Evolutionary conservation across 225 moss, liverwort and hornwort species (phyloP).

Genomic region (Polytrichum formosum): DNA sequence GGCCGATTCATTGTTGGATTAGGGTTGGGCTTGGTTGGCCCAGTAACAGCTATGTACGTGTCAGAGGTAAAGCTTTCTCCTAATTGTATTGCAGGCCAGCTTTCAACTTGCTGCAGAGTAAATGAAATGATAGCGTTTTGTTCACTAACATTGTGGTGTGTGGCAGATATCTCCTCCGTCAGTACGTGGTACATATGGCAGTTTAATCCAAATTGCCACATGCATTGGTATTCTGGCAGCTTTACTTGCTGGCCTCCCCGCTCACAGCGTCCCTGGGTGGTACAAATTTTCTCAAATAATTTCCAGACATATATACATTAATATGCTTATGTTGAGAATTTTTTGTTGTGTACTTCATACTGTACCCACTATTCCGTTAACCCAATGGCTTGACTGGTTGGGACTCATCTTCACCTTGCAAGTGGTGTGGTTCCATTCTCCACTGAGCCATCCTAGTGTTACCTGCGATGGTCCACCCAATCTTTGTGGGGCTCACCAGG

Average conservation of each 20-base stretch:
- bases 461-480: too few relatives aligned
- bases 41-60: constrained; percentile 84
- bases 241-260: constrained; percentile 70
- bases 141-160: background rate
- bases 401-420: too few relatives aligned
- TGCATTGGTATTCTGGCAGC: constrained; percentile 78
- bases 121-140: too few relatives aligned
- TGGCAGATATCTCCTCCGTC: constrained; percentile 78
- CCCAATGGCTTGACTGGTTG: too few relatives aligned
- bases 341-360: too few relatives aligned
- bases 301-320: too few relatives aligned
- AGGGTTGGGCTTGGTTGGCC: constrained; percentile 77
- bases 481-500: too few relatives aligned
- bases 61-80: constrained; percentile 58
- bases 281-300: constrained; percentile 12
- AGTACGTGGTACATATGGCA: constrained; percentile 80
- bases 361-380: too few relatives aligned
- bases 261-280: constrained; percentile 59
- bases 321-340: too few relatives aligned
- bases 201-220: constrained; percentile 70
- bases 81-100: background rate
- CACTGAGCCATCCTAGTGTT: too few relatives aligned
- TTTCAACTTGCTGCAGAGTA: too few relatives aligned
- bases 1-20: constrained; percentile 81
- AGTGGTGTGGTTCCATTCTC: too few relatives aligned